Evolutionary conservation across 495 filamentous ascomycete genomes (phyloP).

Genomic region (Podospora anserina): DNA sequence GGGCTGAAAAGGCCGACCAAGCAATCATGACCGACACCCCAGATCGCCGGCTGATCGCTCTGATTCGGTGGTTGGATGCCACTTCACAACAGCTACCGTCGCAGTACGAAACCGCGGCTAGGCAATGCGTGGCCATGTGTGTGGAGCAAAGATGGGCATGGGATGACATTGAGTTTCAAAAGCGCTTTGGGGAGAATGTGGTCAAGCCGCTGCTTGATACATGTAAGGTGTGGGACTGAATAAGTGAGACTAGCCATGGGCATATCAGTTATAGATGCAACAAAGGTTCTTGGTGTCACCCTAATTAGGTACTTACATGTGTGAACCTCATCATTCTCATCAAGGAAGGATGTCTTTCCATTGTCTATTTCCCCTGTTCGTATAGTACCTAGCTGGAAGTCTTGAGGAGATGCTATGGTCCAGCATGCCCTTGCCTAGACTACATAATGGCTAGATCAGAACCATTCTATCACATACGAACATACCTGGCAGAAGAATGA

Average conservation of each 20-base stretch:
- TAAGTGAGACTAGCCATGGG: background rate
- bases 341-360: no score
- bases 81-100: slow-evolving; percentile 3
- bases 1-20: background rate
- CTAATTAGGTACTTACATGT: no score
- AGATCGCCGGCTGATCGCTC: background rate
- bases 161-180: slow-evolving; percentile 9
- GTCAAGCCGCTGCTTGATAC: slow-evolving; percentile 9
- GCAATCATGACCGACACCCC: background rate
- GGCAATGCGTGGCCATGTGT: slow-evolving; percentile 5
- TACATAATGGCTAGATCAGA: no score
- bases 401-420: no score
- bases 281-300: no score
- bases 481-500: no score
- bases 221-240: slow-evolving; percentile 5
- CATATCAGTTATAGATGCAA: no score
- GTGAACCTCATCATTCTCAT: no score
- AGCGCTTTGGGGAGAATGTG: slow-evolving; percentile 1
- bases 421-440: no score
- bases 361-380: no score
- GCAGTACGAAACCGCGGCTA: background rate
- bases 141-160: background rate
- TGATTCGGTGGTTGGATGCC: background rate
- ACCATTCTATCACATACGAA: no score
- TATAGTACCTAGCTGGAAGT: no score